Conservation (phyloP, 257 asterid genomes). For the Osmanthus fragrans region DNA sequence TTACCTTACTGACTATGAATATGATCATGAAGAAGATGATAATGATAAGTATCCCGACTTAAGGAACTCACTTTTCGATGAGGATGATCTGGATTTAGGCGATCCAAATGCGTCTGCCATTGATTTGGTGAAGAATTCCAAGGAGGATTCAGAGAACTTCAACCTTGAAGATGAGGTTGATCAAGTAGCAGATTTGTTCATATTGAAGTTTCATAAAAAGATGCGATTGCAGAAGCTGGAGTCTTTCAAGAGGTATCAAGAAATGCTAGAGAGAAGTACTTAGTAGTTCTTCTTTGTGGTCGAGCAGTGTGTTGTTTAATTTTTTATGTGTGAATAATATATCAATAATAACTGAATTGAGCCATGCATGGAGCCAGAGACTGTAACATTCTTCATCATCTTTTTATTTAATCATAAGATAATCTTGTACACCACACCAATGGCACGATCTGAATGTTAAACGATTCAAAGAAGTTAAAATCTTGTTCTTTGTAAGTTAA, state of each 20-base stretch:
- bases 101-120: conserved; percentile 57
- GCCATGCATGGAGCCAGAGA: not conserved
- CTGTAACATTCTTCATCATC: not conserved
- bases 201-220: conserved; percentile 57
- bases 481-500: too few species aligned
- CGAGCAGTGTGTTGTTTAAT: not conserved
- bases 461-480: too few species aligned
- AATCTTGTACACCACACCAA: not conserved
- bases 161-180: conserved; percentile 70
- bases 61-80: conserved; percentile 60
- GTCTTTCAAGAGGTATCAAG: conserved; percentile 75
- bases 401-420: too few species aligned
- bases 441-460: too few species aligned
- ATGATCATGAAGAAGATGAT: conserved; percentile 15
- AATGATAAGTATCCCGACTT: conserved; percentile 66
- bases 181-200: conserved; percentile 77
- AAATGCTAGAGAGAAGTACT: conserved; percentile 53
- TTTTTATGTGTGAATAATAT: not conserved
- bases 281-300: not conserved
- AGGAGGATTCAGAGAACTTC: conserved; percentile 54
- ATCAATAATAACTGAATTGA: not conserved
- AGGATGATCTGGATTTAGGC: conserved; percentile 48
- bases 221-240: conserved; percentile 76
- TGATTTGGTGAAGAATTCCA: conserved; percentile 65
- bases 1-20: not conserved